Evolutionary conservation across 2,329 filamentous ascomycete genomes (phyloP), one percentile per base, ranked within the genome.

Genomic region (Colletotrichum musae): DNA sequence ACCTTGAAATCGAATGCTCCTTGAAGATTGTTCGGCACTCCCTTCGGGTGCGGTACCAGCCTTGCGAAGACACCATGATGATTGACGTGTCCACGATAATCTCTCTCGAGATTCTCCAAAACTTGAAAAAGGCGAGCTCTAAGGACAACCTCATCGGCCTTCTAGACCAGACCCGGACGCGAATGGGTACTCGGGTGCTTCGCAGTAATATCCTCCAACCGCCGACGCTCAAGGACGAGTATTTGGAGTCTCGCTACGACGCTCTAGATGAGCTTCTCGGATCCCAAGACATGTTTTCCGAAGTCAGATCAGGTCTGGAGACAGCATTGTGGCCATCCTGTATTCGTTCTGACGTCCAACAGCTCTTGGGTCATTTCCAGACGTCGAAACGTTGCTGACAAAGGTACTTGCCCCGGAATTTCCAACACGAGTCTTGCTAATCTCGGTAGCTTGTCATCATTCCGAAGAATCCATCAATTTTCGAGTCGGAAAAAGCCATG

Each of bases 21-120:
- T 86, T 92, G 69, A 89, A 86, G 0, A 96, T 97, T 76, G 86
- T 90, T 4, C 85, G 87, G n/a, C 92, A 96, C 77, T 95, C 95
- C 21, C 87, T 98, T 39, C 90, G 94, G 4, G 92, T 98, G 75
- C 92, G 90, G 71, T 98, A 97, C 73, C 92, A 95, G 75, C 92
- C 94, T 1, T 94, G 94, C 0, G 93, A 97, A 76, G 93, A 95
- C 26, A 93, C 94, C 0, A 97, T 98, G 95, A 94, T 97, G 88
- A 97, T 98, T 74, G 95, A 98, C 75, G 86, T 96, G 2, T 92
- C 94, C 0, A 97, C 95, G 0, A 94, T 98, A 32, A 88, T 91
- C 45, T 94, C 94, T 0, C 84, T 99, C 3, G 96, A 99, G 78
- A 86, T 99, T 6, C 92, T 98, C 28, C 94, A 97, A 75, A 99